Percentiles rank a stretch among this genome's conserved stretches.
Evolutionary conservation across 2,329 filamentous ascomycete genomes (phyloP).

Genomic region (Meredithiella fracta): DNA sequence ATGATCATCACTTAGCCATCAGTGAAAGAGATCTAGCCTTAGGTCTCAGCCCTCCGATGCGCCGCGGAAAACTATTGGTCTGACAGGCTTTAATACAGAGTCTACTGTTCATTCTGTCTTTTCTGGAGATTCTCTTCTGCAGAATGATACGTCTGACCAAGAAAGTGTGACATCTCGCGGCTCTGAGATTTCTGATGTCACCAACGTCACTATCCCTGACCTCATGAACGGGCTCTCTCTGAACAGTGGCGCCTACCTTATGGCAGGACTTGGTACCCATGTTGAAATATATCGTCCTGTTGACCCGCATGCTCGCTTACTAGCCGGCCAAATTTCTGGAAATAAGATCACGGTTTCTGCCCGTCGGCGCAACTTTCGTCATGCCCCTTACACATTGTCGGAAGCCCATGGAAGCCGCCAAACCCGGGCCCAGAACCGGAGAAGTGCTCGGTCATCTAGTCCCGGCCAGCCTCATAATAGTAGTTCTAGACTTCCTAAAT

Average conservation of each 20-base stretch:
- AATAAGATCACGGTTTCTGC: neutral
- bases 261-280: neutral
- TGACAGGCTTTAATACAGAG: neutral
- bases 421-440: neutral
- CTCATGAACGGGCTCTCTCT: neutral
- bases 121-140: neutral
- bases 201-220: neutral
- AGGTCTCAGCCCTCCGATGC: too few species aligned
- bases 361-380: neutral
- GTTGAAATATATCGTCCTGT: neutral
- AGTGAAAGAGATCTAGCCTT: too few species aligned
- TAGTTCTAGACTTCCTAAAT: neutral
- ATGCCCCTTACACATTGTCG: neutral
- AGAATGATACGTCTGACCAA: neutral
- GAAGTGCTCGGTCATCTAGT: neutral
- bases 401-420: neutral
- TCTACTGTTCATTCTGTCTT: neutral
- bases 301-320: neutral
- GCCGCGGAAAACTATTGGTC: too few species aligned
- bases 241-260: neutral
- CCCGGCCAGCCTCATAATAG: neutral
- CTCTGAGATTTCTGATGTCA: neutral
- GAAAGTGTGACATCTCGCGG: neutral
- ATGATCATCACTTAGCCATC: too few species aligned
- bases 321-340: neutral